A percentile compares a stretch with the other conserved stretches of the same genome.
phyloP scores from a whole-genome alignment of 1,284 basidiomycete genomes.

The Dichomitus squalens region DNA sequence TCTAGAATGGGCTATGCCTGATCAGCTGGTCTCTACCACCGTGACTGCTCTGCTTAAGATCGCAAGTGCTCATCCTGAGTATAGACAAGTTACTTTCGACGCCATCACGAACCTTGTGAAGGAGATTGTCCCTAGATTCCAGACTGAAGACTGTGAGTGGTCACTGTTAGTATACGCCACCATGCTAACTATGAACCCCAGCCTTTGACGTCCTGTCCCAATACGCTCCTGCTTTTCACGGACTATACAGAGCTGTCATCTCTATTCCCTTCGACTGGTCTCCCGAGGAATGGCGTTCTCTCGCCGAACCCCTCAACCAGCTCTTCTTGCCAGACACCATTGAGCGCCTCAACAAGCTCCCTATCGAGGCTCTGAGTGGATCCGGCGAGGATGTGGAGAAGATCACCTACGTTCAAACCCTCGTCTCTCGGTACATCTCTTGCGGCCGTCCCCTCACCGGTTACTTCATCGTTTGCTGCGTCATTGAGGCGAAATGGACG shows the following conservation, averaged over 20 bases:
- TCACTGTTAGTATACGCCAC: neutral
- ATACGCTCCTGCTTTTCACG: slow-evolving; percentile 82
- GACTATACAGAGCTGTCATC: slow-evolving; percentile 84
- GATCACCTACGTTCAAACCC: slow-evolving; percentile 64
- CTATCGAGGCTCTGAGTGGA: slow-evolving; percentile 60
- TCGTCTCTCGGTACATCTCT: slow-evolving; percentile 77
- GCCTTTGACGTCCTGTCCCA: slow-evolving; percentile 76
- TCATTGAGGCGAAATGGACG: slow-evolving; percentile 84
- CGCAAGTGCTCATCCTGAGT: slow-evolving; percentile 53
- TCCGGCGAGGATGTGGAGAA: slow-evolving; percentile 54
- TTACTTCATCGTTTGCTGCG: slow-evolving; percentile 85
- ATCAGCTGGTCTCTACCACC: slow-evolving; percentile 78
- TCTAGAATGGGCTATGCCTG: slow-evolving; percentile 79
- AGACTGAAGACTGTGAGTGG: slow-evolving; percentile 54
- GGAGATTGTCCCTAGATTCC: slow-evolving; percentile 58
- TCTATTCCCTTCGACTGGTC: slow-evolving; percentile 80
- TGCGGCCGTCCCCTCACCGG: slow-evolving; percentile 81
- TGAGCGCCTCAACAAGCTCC: slow-evolving; percentile 67
- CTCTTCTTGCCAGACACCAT: slow-evolving; percentile 65
- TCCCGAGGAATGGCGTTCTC: slow-evolving; percentile 61
- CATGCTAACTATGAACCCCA: slow-evolving; percentile 28
- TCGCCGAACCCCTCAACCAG: slow-evolving; percentile 55
- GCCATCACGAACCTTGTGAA: slow-evolving; percentile 64
- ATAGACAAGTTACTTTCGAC: slow-evolving; percentile 50
- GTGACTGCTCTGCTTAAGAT: slow-evolving; percentile 73